phyloP scores from a whole-genome alignment of 495 filamentous ascomycete genomes.

The Lichina pygmaea region DNA sequence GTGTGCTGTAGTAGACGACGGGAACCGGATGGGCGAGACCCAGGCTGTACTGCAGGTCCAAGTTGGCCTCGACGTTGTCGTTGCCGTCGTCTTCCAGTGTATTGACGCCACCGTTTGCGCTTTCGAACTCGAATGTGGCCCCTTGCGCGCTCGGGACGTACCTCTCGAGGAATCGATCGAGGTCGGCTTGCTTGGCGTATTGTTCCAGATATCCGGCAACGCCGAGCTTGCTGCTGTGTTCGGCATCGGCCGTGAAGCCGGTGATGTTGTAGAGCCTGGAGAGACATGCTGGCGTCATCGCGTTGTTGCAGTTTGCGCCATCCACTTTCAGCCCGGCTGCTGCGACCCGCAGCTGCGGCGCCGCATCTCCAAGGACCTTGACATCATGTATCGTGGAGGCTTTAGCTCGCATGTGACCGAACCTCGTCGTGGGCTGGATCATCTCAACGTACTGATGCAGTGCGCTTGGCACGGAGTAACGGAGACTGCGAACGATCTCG shows the following conservation, averaged over 20 bases:
- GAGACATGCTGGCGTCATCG: slow-evolving; percentile 30
- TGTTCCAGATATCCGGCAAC: slow-evolving; percentile 28
- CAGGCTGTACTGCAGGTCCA: slow-evolving; percentile 47
- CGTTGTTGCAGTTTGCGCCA: slow-evolving; percentile 16
- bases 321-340: background rate
- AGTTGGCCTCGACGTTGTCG: slow-evolving; percentile 38
- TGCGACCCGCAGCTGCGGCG: background rate
- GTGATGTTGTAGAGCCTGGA: slow-evolving; percentile 30
- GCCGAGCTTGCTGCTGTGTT: slow-evolving; percentile 24
- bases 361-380: background rate
- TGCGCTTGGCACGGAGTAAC: slow-evolving; percentile 34
- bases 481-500: slow-evolving; percentile 24
- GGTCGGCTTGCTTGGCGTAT: slow-evolving; percentile 13
- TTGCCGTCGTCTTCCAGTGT: slow-evolving; percentile 19
- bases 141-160: slow-evolving; percentile 10
- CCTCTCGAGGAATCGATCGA: slow-evolving; percentile 8
- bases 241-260: slow-evolving; percentile 19
- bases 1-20: slow-evolving; percentile 39
- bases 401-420: slow-evolving; percentile 15
- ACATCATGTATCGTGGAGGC: background rate
- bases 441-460: slow-evolving; percentile 20
- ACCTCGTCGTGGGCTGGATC: slow-evolving; percentile 29
- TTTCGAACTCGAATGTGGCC: slow-evolving; percentile 34
- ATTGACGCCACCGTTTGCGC: slow-evolving; percentile 30
- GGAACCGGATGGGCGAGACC: slow-evolving; percentile 29